Percentiles rank a stretch among this genome's conserved stretches.
phyloP scores from a whole-genome alignment of 2,329 filamentous ascomycete species.

The Exophiala aquamarina region DNA sequence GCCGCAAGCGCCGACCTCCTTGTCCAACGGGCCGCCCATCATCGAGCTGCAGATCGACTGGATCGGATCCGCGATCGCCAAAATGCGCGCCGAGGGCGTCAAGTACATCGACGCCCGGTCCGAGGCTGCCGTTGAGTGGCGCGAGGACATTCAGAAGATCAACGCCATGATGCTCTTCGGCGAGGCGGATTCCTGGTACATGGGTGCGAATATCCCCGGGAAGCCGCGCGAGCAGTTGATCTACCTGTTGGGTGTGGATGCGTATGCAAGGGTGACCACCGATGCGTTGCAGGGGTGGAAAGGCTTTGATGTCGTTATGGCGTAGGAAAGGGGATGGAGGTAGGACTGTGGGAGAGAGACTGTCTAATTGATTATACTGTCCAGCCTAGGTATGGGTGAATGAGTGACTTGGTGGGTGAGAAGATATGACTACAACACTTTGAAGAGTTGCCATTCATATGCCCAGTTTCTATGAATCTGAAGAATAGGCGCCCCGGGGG shows the following conservation, averaged over 20 bases:
- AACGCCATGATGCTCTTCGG: constrained; percentile 41
- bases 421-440: too few species aligned
- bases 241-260: constrained; percentile 10
- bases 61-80: constrained; percentile 27
- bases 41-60: constrained; percentile 58
- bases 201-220: constrained; percentile 54
- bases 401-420: too few species aligned
- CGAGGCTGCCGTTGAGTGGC: constrained; percentile 14
- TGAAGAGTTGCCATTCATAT: too few species aligned
- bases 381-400: too few species aligned
- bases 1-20: constrained; percentile 53
- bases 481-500: too few species aligned
- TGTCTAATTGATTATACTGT: too few species aligned
- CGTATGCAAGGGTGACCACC: constrained; percentile 5
- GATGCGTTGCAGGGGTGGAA: constrained; percentile 34
- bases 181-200: constrained; percentile 55
- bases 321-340: not conserved
- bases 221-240: constrained; percentile 53
- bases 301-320: constrained; percentile 15
- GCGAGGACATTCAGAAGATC: constrained; percentile 39
- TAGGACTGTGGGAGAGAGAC: too few species aligned
- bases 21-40: constrained; percentile 49
- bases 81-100: constrained; percentile 9
- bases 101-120: constrained; percentile 5
- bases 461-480: too few species aligned